phyloP scores from a whole-genome alignment of 331 rosid genomes.

The Saraca asoca region DNA sequence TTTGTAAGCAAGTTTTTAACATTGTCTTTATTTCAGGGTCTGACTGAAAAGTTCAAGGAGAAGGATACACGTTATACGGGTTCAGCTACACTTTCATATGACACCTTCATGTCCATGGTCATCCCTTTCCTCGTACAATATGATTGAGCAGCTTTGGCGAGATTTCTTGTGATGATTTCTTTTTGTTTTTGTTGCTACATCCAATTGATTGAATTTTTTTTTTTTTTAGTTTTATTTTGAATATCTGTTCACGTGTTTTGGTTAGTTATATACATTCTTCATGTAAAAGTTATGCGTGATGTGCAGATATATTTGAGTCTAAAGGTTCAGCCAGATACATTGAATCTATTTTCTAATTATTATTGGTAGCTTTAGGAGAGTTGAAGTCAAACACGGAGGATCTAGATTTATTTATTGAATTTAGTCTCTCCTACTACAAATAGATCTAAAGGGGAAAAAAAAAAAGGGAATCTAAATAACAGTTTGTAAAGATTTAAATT shows the following conservation, averaged over 20 bases:
- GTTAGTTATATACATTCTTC: background rate
- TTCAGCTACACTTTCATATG: conserved; percentile 64
- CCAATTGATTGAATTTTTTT: conserved; percentile 43
- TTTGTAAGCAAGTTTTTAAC: conserved; percentile 17
- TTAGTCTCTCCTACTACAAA: no score
- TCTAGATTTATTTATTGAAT: no score
- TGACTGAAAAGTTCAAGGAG: conserved; percentile 87
- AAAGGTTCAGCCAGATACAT: no score
- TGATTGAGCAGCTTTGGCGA: conserved; percentile 42
- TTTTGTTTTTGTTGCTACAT: conserved; percentile 34
- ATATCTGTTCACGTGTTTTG: background rate
- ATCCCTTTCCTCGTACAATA: conserved; percentile 82
- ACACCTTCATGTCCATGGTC: conserved; percentile 71
- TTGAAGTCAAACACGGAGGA: no score
- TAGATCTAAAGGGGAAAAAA: no score
- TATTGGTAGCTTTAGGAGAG: no score
- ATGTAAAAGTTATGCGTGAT: background rate
- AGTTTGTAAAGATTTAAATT: no score
- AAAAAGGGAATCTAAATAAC: no score
- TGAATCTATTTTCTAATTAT: no score
- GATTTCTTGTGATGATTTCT: conserved; percentile 1
- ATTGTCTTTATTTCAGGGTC: conserved; percentile 62
- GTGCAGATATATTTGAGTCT: background rate
- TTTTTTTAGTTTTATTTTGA: conserved; percentile 28
- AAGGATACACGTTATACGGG: conserved; percentile 68